Base-by-base conservation (phyloP, 371 early-diverging fungal species). In the Zychaea mexicana region DNA sequence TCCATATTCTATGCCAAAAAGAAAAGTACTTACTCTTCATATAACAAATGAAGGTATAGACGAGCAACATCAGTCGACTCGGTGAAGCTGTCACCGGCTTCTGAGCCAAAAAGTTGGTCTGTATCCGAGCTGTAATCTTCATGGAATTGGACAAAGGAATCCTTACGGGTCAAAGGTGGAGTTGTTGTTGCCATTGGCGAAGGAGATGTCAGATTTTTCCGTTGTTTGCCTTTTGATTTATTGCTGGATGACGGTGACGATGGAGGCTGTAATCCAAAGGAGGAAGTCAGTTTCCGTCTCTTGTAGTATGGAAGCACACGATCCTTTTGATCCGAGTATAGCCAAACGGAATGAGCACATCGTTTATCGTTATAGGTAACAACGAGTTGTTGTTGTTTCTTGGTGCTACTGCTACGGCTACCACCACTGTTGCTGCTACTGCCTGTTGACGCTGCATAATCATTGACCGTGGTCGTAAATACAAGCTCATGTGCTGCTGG, bases 101-200 rank as follows among this genome's bases (percentile, higher is more conserved):
- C 62, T 8, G 62, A 62, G 6, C 62, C 62, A 62, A 45, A 62
- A 0, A 62, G 27, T 21, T 62, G 55, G 31, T 62, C 54, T 8
- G 62, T 62, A 45, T 62, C 62, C 6, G 56, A 62, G 21, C 62
- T 62, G 21, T 55, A 62, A 46, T 62, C 62, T n/a, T 62, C 62
- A 19, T 55, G 62, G 21, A 62, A 62, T 26, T 56, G 62, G 3
- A 53, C 56, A n/a, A 53, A 42, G 5, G 62, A 62, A 31, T 55
- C 55, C 19, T 62, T 55, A 12, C 62, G 42, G 15, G 62, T 54
- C 26, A 62, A 21, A 17, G 62, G 62, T n/a, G 62, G 53, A 2
- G 56, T 42, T 2, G 53, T 52, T 2, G 55, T 56, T 42, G 54
- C 22, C 17, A 58, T 38, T 3, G 62, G 62, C 21, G 62, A 62